A percentile compares a stretch with the other conserved stretches of the same genome.
Conservation (phyloP, 345 rosid species). For the Anastatica hierochuntica region DNA sequence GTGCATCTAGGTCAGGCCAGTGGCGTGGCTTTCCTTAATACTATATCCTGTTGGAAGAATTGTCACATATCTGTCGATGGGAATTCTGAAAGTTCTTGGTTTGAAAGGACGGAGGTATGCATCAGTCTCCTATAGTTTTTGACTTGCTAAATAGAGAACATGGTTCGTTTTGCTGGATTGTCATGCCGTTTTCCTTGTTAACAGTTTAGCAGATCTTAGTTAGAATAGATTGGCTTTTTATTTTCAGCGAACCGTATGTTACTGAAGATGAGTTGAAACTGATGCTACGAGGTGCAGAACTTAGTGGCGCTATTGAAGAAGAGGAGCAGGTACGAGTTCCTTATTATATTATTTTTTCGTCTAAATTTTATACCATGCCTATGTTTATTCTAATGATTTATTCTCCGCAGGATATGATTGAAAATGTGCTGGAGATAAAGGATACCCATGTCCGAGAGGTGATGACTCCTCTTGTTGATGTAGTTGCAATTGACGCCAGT, state of each 20-base stretch:
- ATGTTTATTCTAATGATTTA: slow-evolving; percentile 11
- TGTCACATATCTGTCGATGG: slow-evolving; percentile 89
- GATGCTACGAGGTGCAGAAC: slow-evolving; percentile 92
- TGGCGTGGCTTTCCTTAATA: slow-evolving; percentile 96
- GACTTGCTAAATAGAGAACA: background rate
- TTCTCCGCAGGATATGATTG: slow-evolving; percentile 89
- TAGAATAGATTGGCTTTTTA: background rate
- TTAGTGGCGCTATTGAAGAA: slow-evolving; percentile 99
- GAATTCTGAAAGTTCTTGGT: slow-evolving; percentile 92
- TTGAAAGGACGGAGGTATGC: slow-evolving; percentile 85
- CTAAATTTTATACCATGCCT: slow-evolving; percentile 9
- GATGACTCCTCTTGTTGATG: slow-evolving; percentile 99
- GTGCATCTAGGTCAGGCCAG: slow-evolving; percentile 93
- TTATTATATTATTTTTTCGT: background rate
- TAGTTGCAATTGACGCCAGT: slow-evolving; percentile 87
- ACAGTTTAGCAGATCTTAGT: background rate
- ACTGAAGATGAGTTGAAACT: slow-evolving; percentile 94
- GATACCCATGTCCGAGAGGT: slow-evolving; percentile 98
- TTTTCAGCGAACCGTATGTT: slow-evolving; percentile 76
- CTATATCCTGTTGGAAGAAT: slow-evolving; percentile 94
- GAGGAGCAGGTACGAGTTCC: slow-evolving; percentile 71
- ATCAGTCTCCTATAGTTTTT: slow-evolving; percentile 1
- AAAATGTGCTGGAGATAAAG: slow-evolving; percentile 95
- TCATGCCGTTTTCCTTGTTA: slow-evolving; percentile 12
- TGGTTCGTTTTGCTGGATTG: background rate